Evolutionary conservation across 163 green algal genomes (phyloP).

Genomic region (Volvox carteri): DNA sequence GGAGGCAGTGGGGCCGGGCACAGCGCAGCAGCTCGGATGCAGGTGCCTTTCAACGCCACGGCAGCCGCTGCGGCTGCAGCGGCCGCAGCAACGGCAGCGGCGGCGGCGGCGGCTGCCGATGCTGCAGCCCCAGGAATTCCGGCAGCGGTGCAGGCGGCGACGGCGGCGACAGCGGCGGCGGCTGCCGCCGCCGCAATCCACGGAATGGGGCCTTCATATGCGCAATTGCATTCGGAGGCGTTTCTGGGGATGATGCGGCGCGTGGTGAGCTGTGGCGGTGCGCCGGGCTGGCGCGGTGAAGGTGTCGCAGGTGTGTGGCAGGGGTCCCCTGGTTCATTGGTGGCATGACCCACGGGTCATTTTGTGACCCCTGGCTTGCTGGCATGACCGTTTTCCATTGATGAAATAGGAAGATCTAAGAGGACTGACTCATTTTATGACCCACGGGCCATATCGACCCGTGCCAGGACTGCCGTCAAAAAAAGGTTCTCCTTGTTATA

Average conservation of each 20-base stretch:
- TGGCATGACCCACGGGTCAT: too few species aligned
- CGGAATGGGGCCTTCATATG: not conserved
- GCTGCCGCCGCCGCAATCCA: not conserved
- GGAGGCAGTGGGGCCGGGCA: too few species aligned
- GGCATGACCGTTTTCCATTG: too few species aligned
- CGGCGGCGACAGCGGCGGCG: not conserved
- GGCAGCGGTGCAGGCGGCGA: not conserved
- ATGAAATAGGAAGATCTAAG: too few species aligned
- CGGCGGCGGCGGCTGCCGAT: not conserved
- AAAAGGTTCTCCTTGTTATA: too few species aligned
- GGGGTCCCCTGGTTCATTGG: too few species aligned
- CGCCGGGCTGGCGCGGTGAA: not conserved
- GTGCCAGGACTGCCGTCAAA: too few species aligned
- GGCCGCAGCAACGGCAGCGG: not conserved
- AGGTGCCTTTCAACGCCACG: not conserved
- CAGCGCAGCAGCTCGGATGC: not conserved
- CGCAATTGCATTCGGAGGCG: not conserved
- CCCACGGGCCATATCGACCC: too few species aligned
- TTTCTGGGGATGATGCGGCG: not conserved
- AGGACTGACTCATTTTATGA: too few species aligned
- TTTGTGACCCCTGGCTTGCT: too few species aligned
- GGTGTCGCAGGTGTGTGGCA: not conserved
- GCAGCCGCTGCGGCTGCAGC: not conserved
- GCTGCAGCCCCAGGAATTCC: not conserved
- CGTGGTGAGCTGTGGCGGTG: not conserved